Conservation (phyloP, 1,284 basidiomycete species). For the Hypsizygus ulmarius region DNA sequence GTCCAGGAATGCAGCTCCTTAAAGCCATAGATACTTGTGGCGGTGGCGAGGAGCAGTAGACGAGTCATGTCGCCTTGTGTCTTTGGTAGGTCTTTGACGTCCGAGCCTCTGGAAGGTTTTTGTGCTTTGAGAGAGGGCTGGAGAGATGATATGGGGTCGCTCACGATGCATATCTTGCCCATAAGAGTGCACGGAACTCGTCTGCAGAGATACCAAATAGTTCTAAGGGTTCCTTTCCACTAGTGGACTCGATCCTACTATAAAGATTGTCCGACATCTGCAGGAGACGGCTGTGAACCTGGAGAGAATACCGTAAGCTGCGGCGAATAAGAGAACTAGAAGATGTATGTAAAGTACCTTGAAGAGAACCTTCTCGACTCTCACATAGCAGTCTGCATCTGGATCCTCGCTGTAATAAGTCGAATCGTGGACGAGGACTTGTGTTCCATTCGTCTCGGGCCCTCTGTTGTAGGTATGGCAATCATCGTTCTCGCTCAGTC, state of each 20-base stretch:
- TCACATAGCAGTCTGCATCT: conserved; percentile 22
- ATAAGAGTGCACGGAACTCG: conserved; percentile 33
- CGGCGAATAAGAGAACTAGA: not conserved
- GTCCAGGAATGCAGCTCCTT: conserved; percentile 25
- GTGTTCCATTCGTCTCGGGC: conserved; percentile 6
- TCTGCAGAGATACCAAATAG: conserved; percentile 22
- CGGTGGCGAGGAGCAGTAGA: conserved; percentile 27
- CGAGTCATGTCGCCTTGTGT: conserved; percentile 25
- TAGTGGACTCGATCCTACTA: conserved; percentile 10
- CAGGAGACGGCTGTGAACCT: conserved; percentile 22
- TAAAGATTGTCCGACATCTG: conserved; percentile 13
- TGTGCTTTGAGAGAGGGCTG: not conserved
- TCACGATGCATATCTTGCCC: conserved; percentile 29
- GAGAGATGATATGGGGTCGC: conserved; percentile 9
- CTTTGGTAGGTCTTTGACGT: conserved; percentile 19
- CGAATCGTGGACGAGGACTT: conserved; percentile 22
- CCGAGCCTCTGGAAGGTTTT: conserved; percentile 10
- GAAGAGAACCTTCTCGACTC: conserved; percentile 29
- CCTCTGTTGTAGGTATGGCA: conserved; percentile 13
- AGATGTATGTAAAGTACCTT: conserved; percentile 26
- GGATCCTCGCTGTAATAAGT: conserved; percentile 25
- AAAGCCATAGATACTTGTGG: conserved; percentile 27
- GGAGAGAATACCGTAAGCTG: not conserved
- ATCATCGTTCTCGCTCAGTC: conserved; percentile 27
- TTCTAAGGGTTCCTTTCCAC: conserved; percentile 17